These are phyloP conservation scores for Nicotiana attenuata DNA, from an alignment of 257 asterid species.

Conservation along the genomic window DNA sequence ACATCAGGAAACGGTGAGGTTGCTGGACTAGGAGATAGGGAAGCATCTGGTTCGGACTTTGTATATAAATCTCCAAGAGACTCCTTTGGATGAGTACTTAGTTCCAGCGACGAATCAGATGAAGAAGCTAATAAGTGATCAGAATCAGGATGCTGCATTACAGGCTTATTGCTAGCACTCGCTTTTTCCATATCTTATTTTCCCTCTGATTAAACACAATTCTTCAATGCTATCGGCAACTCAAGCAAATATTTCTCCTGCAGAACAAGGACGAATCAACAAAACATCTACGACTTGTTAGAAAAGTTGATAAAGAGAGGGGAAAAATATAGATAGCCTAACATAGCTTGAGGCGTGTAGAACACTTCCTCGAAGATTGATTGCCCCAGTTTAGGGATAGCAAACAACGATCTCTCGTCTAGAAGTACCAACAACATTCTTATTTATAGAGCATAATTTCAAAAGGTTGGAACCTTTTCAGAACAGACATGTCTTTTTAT, in stretches of 20 bases:
- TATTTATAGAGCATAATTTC: too few relatives aligned
- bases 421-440: neutral
- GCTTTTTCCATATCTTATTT: neutral
- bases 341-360: too few relatives aligned
- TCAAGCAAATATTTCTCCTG: neutral
- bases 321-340: neutral
- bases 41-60: constrained; percentile 24
- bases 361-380: too few relatives aligned
- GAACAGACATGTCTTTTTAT: neutral
- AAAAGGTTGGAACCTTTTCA: neutral
- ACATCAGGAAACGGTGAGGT: neutral
- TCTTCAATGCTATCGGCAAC: neutral
- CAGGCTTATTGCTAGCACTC: neutral
- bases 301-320: neutral
- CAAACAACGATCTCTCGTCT: too few relatives aligned
- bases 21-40: constrained; percentile 8
- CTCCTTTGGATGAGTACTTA: neutral
- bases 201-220: constrained; percentile 2
- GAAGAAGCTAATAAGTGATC: constrained; percentile 24
- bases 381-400: too few relatives aligned
- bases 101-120: constrained; percentile 18
- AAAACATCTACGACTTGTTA: neutral
- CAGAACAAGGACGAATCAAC: neutral
- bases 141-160: neutral
- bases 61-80: neutral